phyloP scores from a whole-genome alignment of 306 rosid species.

The Begonia masoniana region DNA sequence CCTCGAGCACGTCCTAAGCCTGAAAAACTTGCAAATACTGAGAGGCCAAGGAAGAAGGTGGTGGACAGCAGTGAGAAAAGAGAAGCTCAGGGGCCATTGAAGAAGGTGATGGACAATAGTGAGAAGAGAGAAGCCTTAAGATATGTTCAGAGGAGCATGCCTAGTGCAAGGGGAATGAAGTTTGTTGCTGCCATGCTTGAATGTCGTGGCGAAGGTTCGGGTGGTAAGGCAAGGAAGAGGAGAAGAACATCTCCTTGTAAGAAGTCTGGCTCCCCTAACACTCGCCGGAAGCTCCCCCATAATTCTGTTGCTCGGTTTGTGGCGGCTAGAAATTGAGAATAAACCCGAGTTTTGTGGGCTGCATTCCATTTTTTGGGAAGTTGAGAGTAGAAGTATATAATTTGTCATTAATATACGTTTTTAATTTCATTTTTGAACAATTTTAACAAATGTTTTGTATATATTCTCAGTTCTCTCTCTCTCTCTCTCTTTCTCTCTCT shows the following conservation, averaged over 20 bases:
- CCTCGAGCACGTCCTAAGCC: slow-evolving; percentile 29
- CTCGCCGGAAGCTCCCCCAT: slow-evolving; percentile 30
- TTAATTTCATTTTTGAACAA: too few species aligned
- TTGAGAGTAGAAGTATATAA: too few species aligned
- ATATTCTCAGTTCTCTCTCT: too few species aligned
- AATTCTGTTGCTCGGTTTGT: slow-evolving; percentile 24
- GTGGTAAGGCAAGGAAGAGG: slow-evolving; percentile 34
- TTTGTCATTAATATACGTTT: too few species aligned
- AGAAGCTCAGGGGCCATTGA: slow-evolving; percentile 1
- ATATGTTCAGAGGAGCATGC: slow-evolving; percentile 29
- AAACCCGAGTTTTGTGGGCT: neutral
- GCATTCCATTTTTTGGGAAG: too few species aligned
- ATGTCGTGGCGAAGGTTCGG: slow-evolving; percentile 15
- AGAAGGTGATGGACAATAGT: slow-evolving; percentile 17
- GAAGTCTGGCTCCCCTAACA: slow-evolving; percentile 17
- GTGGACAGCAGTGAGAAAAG: too few species aligned
- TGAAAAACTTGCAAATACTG: slow-evolving; percentile 2
- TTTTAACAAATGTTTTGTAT: too few species aligned
- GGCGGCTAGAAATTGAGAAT: slow-evolving; percentile 26
- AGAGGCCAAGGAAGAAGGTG: neutral
- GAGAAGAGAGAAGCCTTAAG: slow-evolving; percentile 34
- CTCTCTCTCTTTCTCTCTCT: too few species aligned
- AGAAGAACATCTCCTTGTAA: slow-evolving; percentile 27
- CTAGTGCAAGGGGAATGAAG: slow-evolving; percentile 25
- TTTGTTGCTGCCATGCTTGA: slow-evolving; percentile 21